phyloP scores from a whole-genome alignment of 139 green algal species.

The Volvox africanus region DNA sequence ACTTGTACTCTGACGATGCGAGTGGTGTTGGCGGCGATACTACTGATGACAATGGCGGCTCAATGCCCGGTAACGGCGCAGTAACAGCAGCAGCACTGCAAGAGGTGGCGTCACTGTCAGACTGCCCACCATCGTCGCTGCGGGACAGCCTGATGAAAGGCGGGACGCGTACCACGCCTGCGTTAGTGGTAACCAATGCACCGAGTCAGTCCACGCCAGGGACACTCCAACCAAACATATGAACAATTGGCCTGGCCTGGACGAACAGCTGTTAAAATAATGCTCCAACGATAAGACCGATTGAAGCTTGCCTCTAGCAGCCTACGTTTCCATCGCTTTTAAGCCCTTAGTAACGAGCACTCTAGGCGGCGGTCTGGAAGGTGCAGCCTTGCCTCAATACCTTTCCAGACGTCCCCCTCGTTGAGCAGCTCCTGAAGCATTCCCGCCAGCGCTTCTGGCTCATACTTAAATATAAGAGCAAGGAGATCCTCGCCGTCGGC shows the following conservation, averaged over 20 bases:
- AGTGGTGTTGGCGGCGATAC: no score
- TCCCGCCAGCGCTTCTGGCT: neutral
- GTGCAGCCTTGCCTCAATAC: neutral
- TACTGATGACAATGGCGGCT: neutral
- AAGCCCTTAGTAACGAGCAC: no score
- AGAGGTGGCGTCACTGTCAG: neutral
- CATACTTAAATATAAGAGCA: constrained; percentile 17
- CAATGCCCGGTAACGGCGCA: neutral
- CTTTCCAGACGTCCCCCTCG: constrained; percentile 24
- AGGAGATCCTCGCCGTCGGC: neutral
- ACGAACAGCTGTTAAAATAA: no score
- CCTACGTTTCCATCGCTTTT: no score
- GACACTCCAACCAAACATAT: no score
- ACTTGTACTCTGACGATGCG: no score
- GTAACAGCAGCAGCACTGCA: neutral
- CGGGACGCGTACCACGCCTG: constrained; percentile 16
- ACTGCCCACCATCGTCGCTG: neutral
- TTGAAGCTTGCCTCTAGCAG: no score
- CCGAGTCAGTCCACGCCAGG: no score
- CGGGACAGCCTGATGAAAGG: neutral
- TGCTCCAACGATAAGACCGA: no score
- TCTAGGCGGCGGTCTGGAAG: no score
- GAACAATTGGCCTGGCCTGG: no score
- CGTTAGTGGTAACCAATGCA: neutral
- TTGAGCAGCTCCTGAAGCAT: neutral